Evolutionary conservation across 306 rosid species (phyloP).

Genomic region (Hylodesmum podocarpum): DNA sequence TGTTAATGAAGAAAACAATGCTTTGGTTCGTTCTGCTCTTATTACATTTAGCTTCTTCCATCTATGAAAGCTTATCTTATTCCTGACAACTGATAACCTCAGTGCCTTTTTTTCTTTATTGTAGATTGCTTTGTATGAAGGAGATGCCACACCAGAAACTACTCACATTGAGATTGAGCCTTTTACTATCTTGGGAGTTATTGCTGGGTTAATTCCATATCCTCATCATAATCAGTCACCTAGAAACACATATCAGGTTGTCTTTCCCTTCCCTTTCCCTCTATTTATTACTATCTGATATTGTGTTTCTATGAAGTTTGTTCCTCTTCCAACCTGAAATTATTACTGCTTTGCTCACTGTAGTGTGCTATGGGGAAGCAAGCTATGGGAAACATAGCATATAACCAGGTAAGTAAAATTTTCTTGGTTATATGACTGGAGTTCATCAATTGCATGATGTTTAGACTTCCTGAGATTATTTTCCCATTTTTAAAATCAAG

Average conservation of each 20-base stretch:
- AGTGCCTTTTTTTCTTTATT: conserved; percentile 21
- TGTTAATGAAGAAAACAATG: conserved; percentile 95
- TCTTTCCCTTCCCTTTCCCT: not conserved
- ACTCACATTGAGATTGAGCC: conserved; percentile 96
- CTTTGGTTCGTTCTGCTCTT: conserved; percentile 62
- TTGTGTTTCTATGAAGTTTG: not conserved
- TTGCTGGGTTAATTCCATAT: conserved; percentile 91
- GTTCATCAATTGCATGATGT: not conserved
- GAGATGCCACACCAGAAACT: conserved; percentile 64
- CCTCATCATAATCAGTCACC: conserved; percentile 99
- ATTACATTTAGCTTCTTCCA: conserved; percentile 17
- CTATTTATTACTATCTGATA: not conserved
- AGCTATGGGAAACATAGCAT: conserved; percentile 98
- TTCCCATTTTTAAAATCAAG: not conserved
- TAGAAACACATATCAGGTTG: conserved; percentile 96
- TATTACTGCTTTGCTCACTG: conserved; percentile 21
- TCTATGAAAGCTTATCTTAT: conserved; percentile 5
- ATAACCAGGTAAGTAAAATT: conserved; percentile 67
- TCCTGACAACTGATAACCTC: not conserved
- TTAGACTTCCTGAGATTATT: not conserved
- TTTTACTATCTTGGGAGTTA: conserved; percentile 84
- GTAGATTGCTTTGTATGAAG: conserved; percentile 90
- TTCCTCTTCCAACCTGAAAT: conserved; percentile 20
- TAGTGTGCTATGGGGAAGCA: conserved; percentile 99
- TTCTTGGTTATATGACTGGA: conserved; percentile 13